Percentiles rank a stretch among this genome's conserved stretches.
Conservation (phyloP, 345 rosid genomes). For the Brassica nigra region DNA sequence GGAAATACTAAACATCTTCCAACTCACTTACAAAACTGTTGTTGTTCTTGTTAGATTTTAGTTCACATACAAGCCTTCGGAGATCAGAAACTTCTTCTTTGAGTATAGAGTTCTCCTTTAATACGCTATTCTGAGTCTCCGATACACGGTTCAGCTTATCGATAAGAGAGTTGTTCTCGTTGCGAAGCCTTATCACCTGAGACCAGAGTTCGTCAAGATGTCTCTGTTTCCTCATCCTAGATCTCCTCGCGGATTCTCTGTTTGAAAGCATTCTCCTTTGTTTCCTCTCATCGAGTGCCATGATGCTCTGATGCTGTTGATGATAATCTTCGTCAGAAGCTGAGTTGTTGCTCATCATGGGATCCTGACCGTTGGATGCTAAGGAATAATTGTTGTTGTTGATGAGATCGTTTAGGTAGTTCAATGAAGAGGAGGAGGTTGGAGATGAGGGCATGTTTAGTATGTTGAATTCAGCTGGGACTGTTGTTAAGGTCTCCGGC, state of each 20-base stretch:
- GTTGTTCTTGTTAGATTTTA: background rate
- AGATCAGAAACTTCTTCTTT: background rate
- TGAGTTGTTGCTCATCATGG: conserved; percentile 65
- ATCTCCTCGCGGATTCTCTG: background rate
- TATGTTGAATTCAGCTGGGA: conserved; percentile 15
- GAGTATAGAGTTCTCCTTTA: background rate
- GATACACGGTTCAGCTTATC: background rate
- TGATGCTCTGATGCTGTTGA: conserved; percentile 19
- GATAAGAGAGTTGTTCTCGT: background rate
- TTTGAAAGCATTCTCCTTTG: background rate
- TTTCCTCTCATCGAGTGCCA: background rate
- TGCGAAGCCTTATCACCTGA: background rate
- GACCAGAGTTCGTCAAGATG: background rate
- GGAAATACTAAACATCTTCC: background rate
- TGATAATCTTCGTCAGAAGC: conserved; percentile 69
- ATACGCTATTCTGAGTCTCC: background rate
- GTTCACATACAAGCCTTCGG: background rate
- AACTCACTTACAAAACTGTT: background rate
- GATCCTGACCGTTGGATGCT: conserved; percentile 38
- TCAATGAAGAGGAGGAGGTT: conserved; percentile 27
- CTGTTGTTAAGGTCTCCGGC: conserved; percentile 15
- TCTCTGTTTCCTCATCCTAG: background rate
- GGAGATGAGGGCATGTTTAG: conserved; percentile 31
- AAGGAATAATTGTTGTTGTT: conserved; percentile 21
- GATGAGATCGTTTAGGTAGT: conserved; percentile 37